Evolutionary conservation across 2,329 filamentous ascomycete species (phyloP), one percentile per base, ranked within the genome.

Genomic region (Penicillium hordei): DNA sequence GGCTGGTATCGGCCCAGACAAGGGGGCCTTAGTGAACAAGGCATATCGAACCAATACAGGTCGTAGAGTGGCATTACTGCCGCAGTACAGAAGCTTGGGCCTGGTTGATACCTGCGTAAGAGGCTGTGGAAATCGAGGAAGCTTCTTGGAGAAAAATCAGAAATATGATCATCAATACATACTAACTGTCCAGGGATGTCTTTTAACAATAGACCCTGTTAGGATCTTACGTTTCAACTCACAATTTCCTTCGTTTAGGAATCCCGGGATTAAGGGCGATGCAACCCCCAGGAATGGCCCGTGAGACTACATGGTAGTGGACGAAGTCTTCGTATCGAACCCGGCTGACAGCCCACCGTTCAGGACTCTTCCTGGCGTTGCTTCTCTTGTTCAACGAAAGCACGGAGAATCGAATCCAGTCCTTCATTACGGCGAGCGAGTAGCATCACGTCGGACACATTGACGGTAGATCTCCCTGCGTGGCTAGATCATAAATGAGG

Each of bases 351-450:
- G 5, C 7, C 36, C n/a, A n/a, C 48, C 29, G 49, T 36, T 70
- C 63, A 69, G 19, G 65, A 61, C 8, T 60, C 60, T 33, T 68
- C 60, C 38, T 69, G 62, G 8, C 63, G 71, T 45, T 68, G 46
- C 23, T 56, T 56, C 10, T 56, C 53, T 50, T 72, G 71, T 49
- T 74, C 72, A 17, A 73, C 60, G 50, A 74, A 78, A 6, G 72
- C 67, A 12, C 67, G 69, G 70, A 99, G 82, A 34, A 97, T 86
- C 17, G 82, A 82, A 65, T 93, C 86, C 21, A 99, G 76, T 19
- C 92, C 91, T 56, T 93, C 89, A 67, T 97, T 99, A 58, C 93
- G 86, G 60, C 94, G 82, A 27, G 91, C 88, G 31, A 99, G 84
- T 8, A 99, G 83, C 68, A 97, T 79, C 13, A 97, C 93, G 71